Evolutionary conservation across 108 stramenopile species (phyloP).

Genomic region (Fragilariopsis cylindrus): DNA sequence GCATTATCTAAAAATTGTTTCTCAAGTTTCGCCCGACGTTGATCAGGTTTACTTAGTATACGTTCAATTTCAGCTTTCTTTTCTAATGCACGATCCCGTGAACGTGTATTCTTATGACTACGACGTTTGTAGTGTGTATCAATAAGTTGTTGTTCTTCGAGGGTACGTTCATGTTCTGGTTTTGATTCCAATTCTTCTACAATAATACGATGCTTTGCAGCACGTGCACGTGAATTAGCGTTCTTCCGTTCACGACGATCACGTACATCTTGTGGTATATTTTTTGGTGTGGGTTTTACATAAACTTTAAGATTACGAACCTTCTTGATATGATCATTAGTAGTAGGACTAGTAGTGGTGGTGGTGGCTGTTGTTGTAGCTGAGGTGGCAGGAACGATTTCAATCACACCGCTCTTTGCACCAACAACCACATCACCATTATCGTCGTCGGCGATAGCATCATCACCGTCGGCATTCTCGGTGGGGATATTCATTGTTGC

Average conservation of each 20-base stretch:
- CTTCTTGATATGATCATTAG: too few relatives aligned
- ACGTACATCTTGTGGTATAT: not conserved
- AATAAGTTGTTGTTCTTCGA: constrained; percentile 45
- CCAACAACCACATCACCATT: not conserved
- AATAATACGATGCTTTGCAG: constrained; percentile 37
- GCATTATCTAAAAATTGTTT: constrained; percentile 38
- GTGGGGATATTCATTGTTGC: not conserved
- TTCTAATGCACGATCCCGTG: constrained; percentile 54
- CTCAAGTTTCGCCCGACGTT: constrained; percentile 49
- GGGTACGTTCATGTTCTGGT: constrained; percentile 32
- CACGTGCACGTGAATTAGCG: constrained; percentile 49
- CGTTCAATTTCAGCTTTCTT: constrained; percentile 54
- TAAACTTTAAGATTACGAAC: constrained; percentile 25
- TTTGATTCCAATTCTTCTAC: constrained; percentile 40
- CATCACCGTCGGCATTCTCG: not conserved
- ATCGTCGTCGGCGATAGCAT: not conserved
- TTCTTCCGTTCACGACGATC: constrained; percentile 49
- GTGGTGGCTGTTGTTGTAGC: too few relatives aligned
- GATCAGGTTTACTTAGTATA: constrained; percentile 48
- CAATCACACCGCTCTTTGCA: not conserved
- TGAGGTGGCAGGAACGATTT: too few relatives aligned
- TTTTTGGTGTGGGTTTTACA: constrained; percentile 1
- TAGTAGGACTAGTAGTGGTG: too few relatives aligned
- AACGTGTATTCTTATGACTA: constrained; percentile 51
- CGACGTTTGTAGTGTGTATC: constrained; percentile 49